phyloP scores from a whole-genome alignment of 2,329 filamentous ascomycete species.

The Phaeosphaeria sp. region DNA sequence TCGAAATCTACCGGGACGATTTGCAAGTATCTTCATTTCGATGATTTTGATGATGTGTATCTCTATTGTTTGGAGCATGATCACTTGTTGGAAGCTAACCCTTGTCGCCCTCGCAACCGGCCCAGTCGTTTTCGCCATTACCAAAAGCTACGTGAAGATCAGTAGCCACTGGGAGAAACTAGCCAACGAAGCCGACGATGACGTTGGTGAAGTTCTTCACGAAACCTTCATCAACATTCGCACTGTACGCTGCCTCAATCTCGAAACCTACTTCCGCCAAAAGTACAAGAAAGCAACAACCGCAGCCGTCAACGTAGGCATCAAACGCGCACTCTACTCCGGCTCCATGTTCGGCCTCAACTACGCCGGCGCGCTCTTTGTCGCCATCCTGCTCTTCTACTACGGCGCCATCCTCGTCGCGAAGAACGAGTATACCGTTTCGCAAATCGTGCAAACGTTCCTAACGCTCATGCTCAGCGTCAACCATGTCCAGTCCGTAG shows the following conservation, averaged over 20 bases:
- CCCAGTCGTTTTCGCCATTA: conserved; percentile 71
- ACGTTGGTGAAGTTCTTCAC: conserved; percentile 68
- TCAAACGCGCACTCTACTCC: conserved; percentile 69
- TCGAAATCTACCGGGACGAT: conserved; percentile 80
- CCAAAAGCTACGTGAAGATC: conserved; percentile 69
- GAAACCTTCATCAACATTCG: conserved; percentile 82
- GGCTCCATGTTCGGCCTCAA: conserved; percentile 80
- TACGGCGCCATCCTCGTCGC: conserved; percentile 74
- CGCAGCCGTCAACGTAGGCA: conserved; percentile 65
- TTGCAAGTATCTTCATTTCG: conserved; percentile 73
- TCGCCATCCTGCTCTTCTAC: conserved; percentile 82
- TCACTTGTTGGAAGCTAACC: conserved; percentile 79
- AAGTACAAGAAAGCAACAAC: conserved; percentile 66
- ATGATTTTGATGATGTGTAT: conserved; percentile 71
- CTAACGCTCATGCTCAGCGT: conserved; percentile 86
- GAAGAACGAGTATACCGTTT: conserved; percentile 57
- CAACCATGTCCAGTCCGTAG: conserved; percentile 71
- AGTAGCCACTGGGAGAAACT: conserved; percentile 75
- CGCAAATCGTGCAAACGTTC: conserved; percentile 74
- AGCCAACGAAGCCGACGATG: conserved; percentile 69
- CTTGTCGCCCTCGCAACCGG: conserved; percentile 74
- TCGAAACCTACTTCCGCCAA: conserved; percentile 73
- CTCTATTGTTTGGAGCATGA: conserved; percentile 77
- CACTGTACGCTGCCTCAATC: conserved; percentile 75
- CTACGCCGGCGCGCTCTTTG: conserved; percentile 73